Conservation (phyloP, 2,329 filamentous ascomycete genomes). For the Fusarium sp. region DNA sequence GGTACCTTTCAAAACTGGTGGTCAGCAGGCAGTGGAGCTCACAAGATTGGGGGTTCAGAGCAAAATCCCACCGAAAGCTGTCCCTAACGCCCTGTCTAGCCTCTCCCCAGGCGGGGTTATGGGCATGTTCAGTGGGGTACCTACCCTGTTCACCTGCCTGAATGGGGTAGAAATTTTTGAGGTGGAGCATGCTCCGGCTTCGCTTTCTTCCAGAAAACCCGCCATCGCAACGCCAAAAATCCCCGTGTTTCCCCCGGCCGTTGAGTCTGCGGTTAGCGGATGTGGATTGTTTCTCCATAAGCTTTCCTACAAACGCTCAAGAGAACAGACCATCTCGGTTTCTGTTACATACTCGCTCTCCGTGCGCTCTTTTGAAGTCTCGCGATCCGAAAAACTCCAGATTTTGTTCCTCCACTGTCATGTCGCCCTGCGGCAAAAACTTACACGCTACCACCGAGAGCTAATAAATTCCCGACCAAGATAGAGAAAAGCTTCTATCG, state of each 20-base stretch:
- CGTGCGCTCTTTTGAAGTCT: constrained; percentile 9
- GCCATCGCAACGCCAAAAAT: constrained; percentile 31
- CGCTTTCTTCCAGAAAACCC: constrained; percentile 43
- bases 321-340: constrained; percentile 12
- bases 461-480: background rate
- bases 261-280: constrained; percentile 1
- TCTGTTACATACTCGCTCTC: constrained; percentile 19
- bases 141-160: constrained; percentile 31
- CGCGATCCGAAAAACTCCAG: background rate
- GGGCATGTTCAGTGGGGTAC: background rate
- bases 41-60: background rate
- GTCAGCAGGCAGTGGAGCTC: constrained; percentile 12
- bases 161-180: constrained; percentile 27
- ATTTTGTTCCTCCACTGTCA: constrained; percentile 1
- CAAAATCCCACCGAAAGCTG: background rate
- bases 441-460: background rate
- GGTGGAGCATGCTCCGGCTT: constrained; percentile 27
- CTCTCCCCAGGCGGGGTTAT: background rate
- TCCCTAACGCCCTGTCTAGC: background rate
- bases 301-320: constrained; percentile 3
- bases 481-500: constrained; percentile 3
- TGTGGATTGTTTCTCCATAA: constrained; percentile 25
- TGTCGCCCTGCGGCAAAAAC: constrained; percentile 2
- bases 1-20: background rate
- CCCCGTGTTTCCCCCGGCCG: constrained; percentile 27